These are phyloP conservation scores for Solanum phureja DNA, from an alignment of 257 asterid genomes.

Conservation along the genomic window DNA sequence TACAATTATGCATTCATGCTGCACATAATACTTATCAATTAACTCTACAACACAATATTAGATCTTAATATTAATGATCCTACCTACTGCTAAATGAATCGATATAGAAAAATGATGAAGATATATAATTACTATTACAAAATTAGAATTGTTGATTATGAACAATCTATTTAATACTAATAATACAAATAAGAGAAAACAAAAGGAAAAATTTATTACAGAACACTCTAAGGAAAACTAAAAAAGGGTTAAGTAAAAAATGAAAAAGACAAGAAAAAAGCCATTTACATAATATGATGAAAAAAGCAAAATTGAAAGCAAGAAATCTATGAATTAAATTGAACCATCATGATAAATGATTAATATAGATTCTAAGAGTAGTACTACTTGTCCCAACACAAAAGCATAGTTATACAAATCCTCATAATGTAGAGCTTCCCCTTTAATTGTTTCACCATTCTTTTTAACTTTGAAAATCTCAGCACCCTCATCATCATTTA, in stretches of 20 bases:
- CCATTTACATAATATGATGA: not conserved
- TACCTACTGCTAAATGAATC: not conserved
- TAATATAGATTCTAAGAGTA: slow-evolving; percentile 1
- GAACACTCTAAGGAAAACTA: not conserved
- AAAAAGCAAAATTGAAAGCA: not conserved
- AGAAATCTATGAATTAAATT: not conserved
- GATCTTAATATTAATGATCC: not conserved
- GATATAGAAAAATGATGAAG: not conserved
- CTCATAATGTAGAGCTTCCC: slow-evolving; percentile 27
- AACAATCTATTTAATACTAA: not conserved
- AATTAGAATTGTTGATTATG: not conserved
- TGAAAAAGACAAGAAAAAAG: not conserved
- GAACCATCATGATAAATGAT: not conserved
- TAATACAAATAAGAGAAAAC: not conserved
- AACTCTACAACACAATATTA: not conserved
- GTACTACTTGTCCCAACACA: slow-evolving; percentile 19
- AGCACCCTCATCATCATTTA: slow-evolving; percentile 7
- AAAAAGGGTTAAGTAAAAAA: not conserved
- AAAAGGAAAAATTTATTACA: not conserved
- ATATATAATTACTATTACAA: not conserved
- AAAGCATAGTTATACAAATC: slow-evolving; percentile 26
- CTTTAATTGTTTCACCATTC: slow-evolving; percentile 19
- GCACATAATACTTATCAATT: not conserved
- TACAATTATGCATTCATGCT: not conserved
- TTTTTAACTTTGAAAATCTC: slow-evolving; percentile 15